These are phyloP conservation scores for Parathielavia appendiculata DNA, from an alignment of 495 filamentous ascomycete species.

Conservation along the genomic window DNA sequence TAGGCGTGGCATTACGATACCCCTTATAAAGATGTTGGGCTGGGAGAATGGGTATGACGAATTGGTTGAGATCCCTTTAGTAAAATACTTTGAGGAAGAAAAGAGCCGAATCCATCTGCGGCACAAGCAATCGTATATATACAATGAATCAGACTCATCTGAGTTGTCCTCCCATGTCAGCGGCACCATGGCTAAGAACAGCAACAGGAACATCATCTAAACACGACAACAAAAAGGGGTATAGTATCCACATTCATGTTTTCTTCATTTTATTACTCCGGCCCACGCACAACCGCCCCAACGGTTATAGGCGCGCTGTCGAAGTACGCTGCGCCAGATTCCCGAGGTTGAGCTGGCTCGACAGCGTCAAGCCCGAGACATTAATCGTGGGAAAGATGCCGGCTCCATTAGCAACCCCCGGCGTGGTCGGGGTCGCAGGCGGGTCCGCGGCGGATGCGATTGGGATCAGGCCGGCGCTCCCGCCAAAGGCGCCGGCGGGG, in stretches of 20 bases:
- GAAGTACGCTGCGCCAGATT: conserved; percentile 29
- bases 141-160: neutral
- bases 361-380: conserved; percentile 31
- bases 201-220: neutral
- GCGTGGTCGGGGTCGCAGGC: conserved; percentile 12
- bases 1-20: conserved; percentile 17
- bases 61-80: neutral
- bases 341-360: conserved; percentile 33
- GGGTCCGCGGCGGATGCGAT: conserved; percentile 13
- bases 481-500: conserved; percentile 26
- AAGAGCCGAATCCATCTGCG: neutral
- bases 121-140: conserved; percentile 15
- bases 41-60: neutral
- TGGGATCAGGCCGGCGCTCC: conserved; percentile 20
- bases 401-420: conserved; percentile 25
- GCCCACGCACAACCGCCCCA: neutral
- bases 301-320: neutral
- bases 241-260: conserved; percentile 8
- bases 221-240: neutral
- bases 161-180: too few relatives aligned
- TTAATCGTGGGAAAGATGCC: conserved; percentile 22
- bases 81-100: neutral
- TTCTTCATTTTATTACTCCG: neutral
- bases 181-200: neutral
- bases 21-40: conserved; percentile 2